phyloP scores from a whole-genome alignment of 2,329 filamentous ascomycete species.

The Trichoderma oligosporum region DNA sequence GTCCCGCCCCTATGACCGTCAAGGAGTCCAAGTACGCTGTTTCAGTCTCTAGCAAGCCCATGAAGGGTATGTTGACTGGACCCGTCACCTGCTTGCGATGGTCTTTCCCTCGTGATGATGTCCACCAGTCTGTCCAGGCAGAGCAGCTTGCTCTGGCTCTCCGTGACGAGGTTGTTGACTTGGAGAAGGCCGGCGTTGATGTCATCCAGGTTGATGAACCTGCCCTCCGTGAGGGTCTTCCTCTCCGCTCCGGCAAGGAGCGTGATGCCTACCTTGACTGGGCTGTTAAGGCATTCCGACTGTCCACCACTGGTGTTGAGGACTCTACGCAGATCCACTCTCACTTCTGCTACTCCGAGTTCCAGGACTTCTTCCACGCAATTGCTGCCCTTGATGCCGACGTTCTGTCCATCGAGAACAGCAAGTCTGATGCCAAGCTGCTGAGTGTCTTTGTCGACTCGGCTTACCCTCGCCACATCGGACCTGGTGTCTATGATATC shows the following conservation, averaged over 20 bases:
- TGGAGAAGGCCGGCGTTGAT: constrained; percentile 92
- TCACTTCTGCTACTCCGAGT: constrained; percentile 99
- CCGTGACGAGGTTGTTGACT: constrained; percentile 96
- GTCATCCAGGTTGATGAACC: constrained; percentile 99
- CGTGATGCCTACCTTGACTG: constrained; percentile 95
- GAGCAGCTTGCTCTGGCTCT: constrained; percentile 98
- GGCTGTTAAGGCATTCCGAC: constrained; percentile 97
- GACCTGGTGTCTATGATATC: constrained; percentile 99
- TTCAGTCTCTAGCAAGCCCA: constrained; percentile 94
- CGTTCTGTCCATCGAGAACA: constrained; percentile 99
- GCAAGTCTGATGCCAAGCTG: constrained; percentile 99
- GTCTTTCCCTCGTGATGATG: constrained; percentile 99
- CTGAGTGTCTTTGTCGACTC: constrained; percentile 98
- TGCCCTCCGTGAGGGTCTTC: constrained; percentile 97
- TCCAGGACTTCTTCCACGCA: constrained; percentile 99
- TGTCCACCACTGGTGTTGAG: constrained; percentile 86
- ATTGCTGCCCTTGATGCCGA: constrained; percentile 97
- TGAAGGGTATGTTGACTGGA: constrained; percentile 99
- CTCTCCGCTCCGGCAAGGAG: constrained; percentile 88
- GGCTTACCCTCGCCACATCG: constrained; percentile 96
- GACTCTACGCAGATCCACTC: constrained; percentile 99
- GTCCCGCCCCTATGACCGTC: constrained; percentile 95
- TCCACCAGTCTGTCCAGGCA: constrained; percentile 98
- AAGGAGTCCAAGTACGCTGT: constrained; percentile 99
- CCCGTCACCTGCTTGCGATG: constrained; percentile 98